Conservation (phyloP, 768 basidiomycete species). For the Suillus clintonianus region DNA sequence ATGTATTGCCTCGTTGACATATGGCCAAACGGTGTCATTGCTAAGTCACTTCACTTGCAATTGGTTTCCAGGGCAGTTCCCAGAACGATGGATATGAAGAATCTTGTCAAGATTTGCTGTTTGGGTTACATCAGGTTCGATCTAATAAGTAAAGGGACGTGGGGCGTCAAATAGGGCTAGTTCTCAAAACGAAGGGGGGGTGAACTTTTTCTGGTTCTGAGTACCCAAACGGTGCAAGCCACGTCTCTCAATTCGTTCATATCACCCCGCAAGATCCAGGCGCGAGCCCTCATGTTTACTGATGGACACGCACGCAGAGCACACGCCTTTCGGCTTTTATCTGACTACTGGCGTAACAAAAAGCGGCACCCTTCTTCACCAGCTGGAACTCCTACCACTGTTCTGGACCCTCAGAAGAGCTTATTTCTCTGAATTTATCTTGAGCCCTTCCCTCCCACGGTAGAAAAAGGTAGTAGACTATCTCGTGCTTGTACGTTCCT, state of each 20-base stretch:
- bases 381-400: not conserved
- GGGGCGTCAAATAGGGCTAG: conserved; percentile 29
- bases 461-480: not conserved
- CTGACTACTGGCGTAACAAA: conserved; percentile 10
- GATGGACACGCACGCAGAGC: conserved; percentile 25
- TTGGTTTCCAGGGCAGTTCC: conserved; percentile 21
- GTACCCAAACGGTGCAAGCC: conserved; percentile 2
- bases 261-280: conserved; percentile 21
- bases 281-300: conserved; percentile 28
- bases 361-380: not conserved
- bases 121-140: conserved; percentile 29
- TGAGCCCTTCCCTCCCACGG: conserved; percentile 3
- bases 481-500: not conserved
- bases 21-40: not conserved
- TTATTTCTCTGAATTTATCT: not conserved
- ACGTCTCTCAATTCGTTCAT: conserved; percentile 8
- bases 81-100: conserved; percentile 20
- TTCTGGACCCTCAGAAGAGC: not conserved
- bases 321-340: conserved; percentile 31
- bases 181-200: conserved; percentile 32
- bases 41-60: conserved; percentile 9
- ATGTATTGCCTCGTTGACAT: conserved; percentile 1
- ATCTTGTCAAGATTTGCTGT: conserved; percentile 24
- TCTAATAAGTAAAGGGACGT: conserved; percentile 24
- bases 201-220: conserved; percentile 13